Conservation (phyloP, 495 filamentous ascomycete species). For the Talaromyces trachyspermus region DNA sequence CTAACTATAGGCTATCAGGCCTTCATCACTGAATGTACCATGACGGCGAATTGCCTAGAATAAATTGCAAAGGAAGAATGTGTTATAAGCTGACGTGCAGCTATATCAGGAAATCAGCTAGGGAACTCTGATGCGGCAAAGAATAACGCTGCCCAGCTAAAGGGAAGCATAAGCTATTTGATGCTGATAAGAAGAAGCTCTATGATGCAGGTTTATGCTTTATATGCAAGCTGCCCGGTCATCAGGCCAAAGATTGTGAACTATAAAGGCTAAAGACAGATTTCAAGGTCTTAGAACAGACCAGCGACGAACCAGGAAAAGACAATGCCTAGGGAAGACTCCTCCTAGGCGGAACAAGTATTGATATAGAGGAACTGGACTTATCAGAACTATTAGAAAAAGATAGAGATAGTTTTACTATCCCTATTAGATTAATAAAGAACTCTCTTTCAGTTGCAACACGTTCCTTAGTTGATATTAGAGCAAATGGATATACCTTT, state of each 20-base stretch:
- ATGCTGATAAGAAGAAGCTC: no score
- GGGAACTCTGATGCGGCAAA: no score
- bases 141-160: no score
- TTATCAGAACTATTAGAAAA: not conserved
- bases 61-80: no score
- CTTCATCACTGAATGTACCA: no score
- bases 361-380: not conserved
- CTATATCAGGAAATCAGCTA: not conserved
- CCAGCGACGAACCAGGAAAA: not conserved
- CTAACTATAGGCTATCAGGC: no score
- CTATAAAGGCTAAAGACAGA: not conserved
- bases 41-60: no score
- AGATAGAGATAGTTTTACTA: constrained; percentile 10
- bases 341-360: not conserved
- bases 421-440: constrained; percentile 6
- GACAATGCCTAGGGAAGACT: constrained; percentile 7
- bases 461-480: constrained; percentile 1
- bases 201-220: no score
- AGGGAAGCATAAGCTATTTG: no score
- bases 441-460: constrained; percentile 4
- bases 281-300: not conserved
- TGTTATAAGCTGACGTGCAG: not conserved
- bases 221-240: no score
- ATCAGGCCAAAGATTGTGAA: no score
- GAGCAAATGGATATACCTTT: constrained; percentile 4